These are phyloP conservation scores for Starmera stellimalicola DNA, from an alignment of 1,139 yeast species.

Conservation along the genomic window DNA sequence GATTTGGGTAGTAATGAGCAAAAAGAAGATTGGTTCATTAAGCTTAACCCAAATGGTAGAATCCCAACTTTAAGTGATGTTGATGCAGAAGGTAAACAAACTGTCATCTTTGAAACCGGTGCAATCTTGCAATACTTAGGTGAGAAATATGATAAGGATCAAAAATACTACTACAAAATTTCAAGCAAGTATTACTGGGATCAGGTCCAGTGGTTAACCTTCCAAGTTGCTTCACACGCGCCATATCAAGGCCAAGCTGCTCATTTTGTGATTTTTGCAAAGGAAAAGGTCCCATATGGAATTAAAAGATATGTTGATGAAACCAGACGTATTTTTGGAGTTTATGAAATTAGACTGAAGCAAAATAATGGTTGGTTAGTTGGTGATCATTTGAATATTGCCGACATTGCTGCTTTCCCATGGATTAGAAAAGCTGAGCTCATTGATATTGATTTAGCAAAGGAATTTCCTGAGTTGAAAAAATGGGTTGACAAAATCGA, in stretches of 20 bases:
- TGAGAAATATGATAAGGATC: conserved; percentile 45
- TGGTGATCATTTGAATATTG: conserved; percentile 45
- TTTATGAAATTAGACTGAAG: conserved; percentile 38
- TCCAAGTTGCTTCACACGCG: conserved; percentile 49
- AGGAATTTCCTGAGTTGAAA: conserved; percentile 33
- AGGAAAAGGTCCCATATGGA: conserved; percentile 42
- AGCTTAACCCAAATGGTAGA: conserved; percentile 50
- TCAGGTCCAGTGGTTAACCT: conserved; percentile 39
- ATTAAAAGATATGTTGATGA: conserved; percentile 41
- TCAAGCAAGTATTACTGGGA: conserved; percentile 38
- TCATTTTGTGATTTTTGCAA: conserved; percentile 35
- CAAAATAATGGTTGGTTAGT: conserved; percentile 43
- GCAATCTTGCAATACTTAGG: conserved; percentile 48
- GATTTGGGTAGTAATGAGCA: conserved; percentile 32
- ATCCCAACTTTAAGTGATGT: conserved; percentile 48
- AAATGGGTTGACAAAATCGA: conserved; percentile 36
- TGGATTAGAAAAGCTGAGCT: conserved; percentile 21
- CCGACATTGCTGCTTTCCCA: conserved; percentile 40
- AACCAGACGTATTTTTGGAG: conserved; percentile 42
- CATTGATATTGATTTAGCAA: conserved; percentile 27
- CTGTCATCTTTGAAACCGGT: conserved; percentile 42
- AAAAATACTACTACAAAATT: conserved; percentile 34
- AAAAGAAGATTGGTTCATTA: conserved; percentile 43
- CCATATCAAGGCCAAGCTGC: conserved; percentile 52
- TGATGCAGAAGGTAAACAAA: conserved; percentile 29